A percentile compares a stretch with the other conserved stretches of the same genome.
Conservation (phyloP, 2,329 filamentous ascomycete genomes). For the Colletotrichum sp. region DNA sequence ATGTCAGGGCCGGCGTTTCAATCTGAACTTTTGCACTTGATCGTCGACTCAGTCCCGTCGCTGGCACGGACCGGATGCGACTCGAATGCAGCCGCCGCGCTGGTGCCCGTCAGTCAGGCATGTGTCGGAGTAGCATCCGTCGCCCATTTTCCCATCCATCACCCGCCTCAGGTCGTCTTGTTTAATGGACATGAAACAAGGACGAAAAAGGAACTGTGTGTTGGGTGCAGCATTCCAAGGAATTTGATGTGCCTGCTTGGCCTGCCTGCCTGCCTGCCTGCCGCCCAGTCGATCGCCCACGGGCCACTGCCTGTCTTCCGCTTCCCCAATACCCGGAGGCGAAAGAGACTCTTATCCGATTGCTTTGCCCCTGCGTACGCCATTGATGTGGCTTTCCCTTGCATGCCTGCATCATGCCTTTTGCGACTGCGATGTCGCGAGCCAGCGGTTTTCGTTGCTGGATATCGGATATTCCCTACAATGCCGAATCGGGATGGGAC, state of each 20-base stretch:
- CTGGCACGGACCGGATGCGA: conserved; percentile 13
- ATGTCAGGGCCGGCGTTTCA: background rate
- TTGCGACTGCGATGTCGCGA: background rate
- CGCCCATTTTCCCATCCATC: background rate
- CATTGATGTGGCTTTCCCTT: background rate
- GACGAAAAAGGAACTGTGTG: background rate
- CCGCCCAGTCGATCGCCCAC: background rate
- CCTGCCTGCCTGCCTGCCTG: background rate
- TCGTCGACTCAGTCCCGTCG: conserved; percentile 14
- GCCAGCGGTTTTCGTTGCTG: background rate
- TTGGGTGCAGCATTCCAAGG: background rate
- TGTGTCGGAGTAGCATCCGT: conserved; percentile 4
- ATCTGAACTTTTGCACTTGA: conserved; percentile 8
- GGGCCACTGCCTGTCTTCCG: background rate
- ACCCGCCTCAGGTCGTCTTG: background rate
- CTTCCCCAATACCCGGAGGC: background rate
- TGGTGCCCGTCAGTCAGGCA: background rate
- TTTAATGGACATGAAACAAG: conserved; percentile 11
- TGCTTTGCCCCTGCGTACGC: background rate
- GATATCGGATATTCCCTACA: background rate
- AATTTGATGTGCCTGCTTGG: background rate
- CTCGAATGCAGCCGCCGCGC: conserved; percentile 6
- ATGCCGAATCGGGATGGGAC: background rate
- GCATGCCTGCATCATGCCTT: background rate
- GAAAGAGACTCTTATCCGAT: background rate